Evolutionary conservation across 768 basidiomycete genomes (phyloP), one percentile per base, ranked within the genome.

Genomic region (Gymnopilus junonius): DNA sequence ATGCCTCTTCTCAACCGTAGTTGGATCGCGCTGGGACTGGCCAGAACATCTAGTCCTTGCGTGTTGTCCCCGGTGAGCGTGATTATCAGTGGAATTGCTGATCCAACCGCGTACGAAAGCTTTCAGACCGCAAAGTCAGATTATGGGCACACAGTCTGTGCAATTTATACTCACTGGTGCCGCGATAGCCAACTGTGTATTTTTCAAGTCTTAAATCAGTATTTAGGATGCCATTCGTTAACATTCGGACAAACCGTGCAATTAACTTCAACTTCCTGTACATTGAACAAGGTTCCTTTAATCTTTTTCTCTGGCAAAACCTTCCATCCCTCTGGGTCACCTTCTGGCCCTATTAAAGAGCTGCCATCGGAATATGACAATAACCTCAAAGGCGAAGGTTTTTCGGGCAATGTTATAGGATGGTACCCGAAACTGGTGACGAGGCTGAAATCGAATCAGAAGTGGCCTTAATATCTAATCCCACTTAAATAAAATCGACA

Each of bases 61-160:
- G 75, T 66, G 69, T 87, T 83, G 2, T 70, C 63, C 25, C 82
- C 76, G 23, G 67, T 75, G 32, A 88, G 65, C 3, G 82, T 83
- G n/a, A 87, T 61, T 42, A 74, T 70, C 8, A 89, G 70, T 8
- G 86, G 86, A 4, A 88, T 77, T 0, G 81, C 78, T 8, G 83
- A 81, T 7, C 83, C 84, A n/a, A 81, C 70, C 12, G 84, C 78
- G 69, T 80, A 87, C 4, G 75, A 79, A 12, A 85, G 74, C 86
- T 87, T 23, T 14, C 2, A 15, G 35, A 8, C 20, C 48, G 3
- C n/a, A 15, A 31, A n/a, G 14, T 51, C 14, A 51, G 48, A 29
- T n/a, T 17, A 11, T 48, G 12, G 10, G 4, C n/a, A 55, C 8
- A 15, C 35, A 20, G 10, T 39, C 34, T n/a, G 23, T 59, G 7